Conservation (phyloP, 805 yeast genomes). For the Barnettozyma siamensis region DNA sequence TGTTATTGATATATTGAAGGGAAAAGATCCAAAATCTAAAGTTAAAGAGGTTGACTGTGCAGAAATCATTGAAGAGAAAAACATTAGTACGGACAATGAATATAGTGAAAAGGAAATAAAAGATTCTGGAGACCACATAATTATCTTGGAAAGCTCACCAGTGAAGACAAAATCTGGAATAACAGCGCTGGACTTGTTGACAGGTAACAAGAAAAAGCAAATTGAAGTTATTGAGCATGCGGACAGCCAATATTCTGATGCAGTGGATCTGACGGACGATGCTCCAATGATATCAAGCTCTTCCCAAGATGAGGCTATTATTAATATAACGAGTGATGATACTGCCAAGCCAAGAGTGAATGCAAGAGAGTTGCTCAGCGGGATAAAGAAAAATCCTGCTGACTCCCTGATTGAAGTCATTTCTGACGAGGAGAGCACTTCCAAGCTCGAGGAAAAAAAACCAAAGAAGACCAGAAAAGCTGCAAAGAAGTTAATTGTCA, state of each 20-base stretch:
- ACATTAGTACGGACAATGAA: too few species aligned
- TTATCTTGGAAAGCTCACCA: not conserved
- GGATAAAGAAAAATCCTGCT: not conserved
- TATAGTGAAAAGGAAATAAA: too few species aligned
- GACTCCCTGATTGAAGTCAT: conserved; percentile 14
- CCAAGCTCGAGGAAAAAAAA: conserved; percentile 1
- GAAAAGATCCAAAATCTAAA: too few species aligned
- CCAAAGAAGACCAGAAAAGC: not conserved
- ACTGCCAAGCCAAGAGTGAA: not conserved
- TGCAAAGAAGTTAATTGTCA: conserved; percentile 7
- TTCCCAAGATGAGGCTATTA: not conserved
- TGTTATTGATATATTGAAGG: too few species aligned
- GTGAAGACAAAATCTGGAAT: not conserved
- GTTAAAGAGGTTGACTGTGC: too few species aligned
- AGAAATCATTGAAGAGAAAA: too few species aligned
- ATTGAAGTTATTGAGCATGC: not conserved
- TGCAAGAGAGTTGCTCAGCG: conserved; percentile 2
- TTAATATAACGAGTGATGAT: not conserved
- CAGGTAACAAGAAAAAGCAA: not conserved
- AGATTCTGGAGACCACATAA: not conserved
- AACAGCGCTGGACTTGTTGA: conserved; percentile 1
- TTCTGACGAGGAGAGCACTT: conserved; percentile 10
- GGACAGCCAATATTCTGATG: not conserved
- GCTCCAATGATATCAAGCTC: too few species aligned
- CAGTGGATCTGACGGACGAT: not conserved